Evolutionary conservation across 495 filamentous ascomycete genomes (phyloP).

Genomic region (Aspergillus cavernicola): DNA sequence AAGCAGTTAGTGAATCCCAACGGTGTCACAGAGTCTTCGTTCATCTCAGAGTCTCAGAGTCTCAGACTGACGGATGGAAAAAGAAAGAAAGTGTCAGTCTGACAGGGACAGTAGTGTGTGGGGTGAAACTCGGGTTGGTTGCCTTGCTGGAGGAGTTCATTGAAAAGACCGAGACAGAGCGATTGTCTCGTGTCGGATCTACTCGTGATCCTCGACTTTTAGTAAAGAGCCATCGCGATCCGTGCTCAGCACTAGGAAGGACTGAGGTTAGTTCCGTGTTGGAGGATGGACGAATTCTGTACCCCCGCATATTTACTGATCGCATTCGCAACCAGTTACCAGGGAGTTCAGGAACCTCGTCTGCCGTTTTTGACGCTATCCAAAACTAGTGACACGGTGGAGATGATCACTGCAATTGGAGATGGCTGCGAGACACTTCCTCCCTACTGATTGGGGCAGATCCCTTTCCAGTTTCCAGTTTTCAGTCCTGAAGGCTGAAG

Average conservation of each 20-base stretch:
- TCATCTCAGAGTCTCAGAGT: background rate
- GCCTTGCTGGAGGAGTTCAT: conserved; percentile 8
- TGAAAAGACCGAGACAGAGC: background rate
- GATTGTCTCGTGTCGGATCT: background rate
- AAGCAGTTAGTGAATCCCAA: background rate
- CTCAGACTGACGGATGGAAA: background rate
- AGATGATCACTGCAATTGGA: conserved; percentile 15
- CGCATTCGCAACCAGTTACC: no score
- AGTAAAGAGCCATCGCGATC: conserved; percentile 3
- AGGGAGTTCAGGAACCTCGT: no score
- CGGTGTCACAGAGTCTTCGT: background rate
- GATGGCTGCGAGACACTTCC: no score
- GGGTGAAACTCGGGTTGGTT: conserved; percentile 3
- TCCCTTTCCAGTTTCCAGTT: no score
- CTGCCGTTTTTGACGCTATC: no score
- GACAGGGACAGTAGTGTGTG: no score
- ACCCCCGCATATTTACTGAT: no score
- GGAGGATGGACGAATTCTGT: no score
- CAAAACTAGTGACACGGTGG: conserved; percentile 14
- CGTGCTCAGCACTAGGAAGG: background rate
- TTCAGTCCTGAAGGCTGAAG: no score
- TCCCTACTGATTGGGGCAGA: no score
- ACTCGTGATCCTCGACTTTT: background rate
- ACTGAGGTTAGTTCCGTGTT: no score
- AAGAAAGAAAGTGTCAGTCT: background rate